Conservation (phyloP, 2,329 filamentous ascomycete genomes). For the Sphaerulina musiva region DNA sequence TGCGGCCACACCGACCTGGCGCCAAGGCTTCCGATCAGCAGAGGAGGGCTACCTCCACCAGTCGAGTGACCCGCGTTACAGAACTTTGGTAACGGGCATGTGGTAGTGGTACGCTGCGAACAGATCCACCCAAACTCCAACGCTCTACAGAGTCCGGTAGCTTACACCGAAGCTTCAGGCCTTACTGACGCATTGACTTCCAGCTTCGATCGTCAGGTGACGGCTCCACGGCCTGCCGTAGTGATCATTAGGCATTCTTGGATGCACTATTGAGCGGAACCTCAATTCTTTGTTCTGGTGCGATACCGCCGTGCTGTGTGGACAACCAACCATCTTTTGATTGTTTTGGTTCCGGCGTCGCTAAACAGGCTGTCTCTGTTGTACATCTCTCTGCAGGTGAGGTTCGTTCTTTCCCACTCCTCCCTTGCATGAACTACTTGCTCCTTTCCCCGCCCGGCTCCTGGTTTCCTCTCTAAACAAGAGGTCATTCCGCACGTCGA, state of each 20-base stretch:
- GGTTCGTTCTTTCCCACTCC: constrained; percentile 20
- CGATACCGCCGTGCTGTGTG: constrained; percentile 17
- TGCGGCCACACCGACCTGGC: constrained; percentile 23
- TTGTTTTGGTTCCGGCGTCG: constrained; percentile 18
- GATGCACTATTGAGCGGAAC: constrained; percentile 17
- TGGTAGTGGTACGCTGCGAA: constrained; percentile 19
- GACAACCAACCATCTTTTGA: constrained; percentile 20
- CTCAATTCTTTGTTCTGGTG: constrained; percentile 16
- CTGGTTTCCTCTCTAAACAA: constrained; percentile 20
- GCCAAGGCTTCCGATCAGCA: constrained; percentile 22
- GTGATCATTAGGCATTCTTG: constrained; percentile 13
- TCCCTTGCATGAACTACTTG: constrained; percentile 23
- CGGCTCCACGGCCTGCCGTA: constrained; percentile 11
- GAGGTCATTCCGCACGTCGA: constrained; percentile 20
- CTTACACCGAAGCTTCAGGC: constrained; percentile 14
- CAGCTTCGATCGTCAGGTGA: constrained; percentile 20
- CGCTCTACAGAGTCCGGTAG: constrained; percentile 17
- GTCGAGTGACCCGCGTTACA: constrained; percentile 22
- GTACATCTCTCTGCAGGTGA: constrained; percentile 21
- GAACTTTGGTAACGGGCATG: constrained; percentile 17
- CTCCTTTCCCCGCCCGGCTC: constrained; percentile 18
- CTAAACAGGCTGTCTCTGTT: constrained; percentile 14
- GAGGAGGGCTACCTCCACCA: constrained; percentile 15
- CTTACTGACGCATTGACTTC: constrained; percentile 16
- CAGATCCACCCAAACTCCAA: constrained; percentile 16